Percentiles rank a stretch among this genome's conserved stretches.
phyloP scores from a whole-genome alignment of 192 early-diverging fungal genomes.

The Backusella mclennaniae region DNA sequence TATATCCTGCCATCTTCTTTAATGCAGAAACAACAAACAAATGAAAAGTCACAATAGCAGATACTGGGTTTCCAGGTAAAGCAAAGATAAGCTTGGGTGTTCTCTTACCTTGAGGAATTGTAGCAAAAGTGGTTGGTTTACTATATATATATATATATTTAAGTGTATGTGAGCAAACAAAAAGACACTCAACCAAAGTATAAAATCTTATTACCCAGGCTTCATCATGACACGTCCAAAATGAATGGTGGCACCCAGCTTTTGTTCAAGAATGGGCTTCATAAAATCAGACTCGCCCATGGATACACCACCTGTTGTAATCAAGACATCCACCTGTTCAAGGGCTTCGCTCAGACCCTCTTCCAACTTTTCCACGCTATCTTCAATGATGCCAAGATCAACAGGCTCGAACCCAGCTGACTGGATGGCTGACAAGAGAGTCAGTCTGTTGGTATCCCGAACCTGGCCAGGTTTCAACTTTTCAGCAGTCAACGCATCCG shows the following conservation, averaged over 20 bases:
- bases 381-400: conserved; percentile 74
- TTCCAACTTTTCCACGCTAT: conserved; percentile 63
- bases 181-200: neutral
- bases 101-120: conserved; percentile 42
- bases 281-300: conserved; percentile 97
- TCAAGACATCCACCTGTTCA: conserved; percentile 67
- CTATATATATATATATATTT: conserved; percentile 30
- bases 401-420: conserved; percentile 62
- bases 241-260: conserved; percentile 72
- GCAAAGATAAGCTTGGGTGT: conserved; percentile 73
- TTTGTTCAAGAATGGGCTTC: conserved; percentile 81
- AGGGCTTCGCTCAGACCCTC: conserved; percentile 44
- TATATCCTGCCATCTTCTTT: conserved; percentile 72
- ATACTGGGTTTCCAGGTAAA: conserved; percentile 94
- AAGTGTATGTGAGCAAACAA: neutral
- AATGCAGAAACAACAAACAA: conserved; percentile 88
- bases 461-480: conserved; percentile 60
- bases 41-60: conserved; percentile 84
- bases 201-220: conserved; percentile 58
- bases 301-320: conserved; percentile 95
- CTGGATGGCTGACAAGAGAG: conserved; percentile 63
- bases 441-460: conserved; percentile 85
- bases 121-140: conserved; percentile 96
- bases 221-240: conserved; percentile 94
- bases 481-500: conserved; percentile 43